Evolutionary conservation across 495 filamentous ascomycete genomes (phyloP).

Genomic region (Aspergillus nanangensis): DNA sequence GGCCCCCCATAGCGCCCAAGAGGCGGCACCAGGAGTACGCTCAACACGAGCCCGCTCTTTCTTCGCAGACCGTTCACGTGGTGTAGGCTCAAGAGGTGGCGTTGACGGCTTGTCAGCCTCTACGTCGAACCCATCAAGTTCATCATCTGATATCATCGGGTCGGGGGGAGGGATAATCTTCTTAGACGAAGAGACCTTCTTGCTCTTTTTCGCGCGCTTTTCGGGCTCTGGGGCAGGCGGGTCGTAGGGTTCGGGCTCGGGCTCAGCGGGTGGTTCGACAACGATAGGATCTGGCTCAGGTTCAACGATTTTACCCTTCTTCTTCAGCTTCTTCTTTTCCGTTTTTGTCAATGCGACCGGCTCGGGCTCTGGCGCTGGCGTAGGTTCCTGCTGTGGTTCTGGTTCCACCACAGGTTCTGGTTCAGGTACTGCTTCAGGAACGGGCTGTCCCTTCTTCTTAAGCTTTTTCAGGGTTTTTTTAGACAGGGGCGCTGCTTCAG

Average conservation of each 20-base stretch:
- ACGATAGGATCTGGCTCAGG: slow-evolving; percentile 10
- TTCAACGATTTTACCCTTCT: slow-evolving; percentile 25
- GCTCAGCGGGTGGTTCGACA: slow-evolving; percentile 19
- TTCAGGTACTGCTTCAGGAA: slow-evolving; percentile 8
- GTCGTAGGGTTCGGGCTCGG: slow-evolving; percentile 15
- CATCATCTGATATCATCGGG: slow-evolving; percentile 15
- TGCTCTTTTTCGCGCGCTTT: slow-evolving; percentile 18
- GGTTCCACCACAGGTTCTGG: slow-evolving; percentile 16
- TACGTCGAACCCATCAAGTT: slow-evolving; percentile 13
- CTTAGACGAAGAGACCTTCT: slow-evolving; percentile 9
- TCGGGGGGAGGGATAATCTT: slow-evolving; percentile 7
- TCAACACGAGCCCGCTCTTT: slow-evolving; percentile 58
- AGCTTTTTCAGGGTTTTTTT: slow-evolving; percentile 26
- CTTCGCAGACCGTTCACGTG: slow-evolving; percentile 43
- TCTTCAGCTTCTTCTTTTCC: slow-evolving; percentile 16
- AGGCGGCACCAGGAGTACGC: slow-evolving; percentile 38
- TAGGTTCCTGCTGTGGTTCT: slow-evolving; percentile 21
- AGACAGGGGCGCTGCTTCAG: slow-evolving; percentile 21
- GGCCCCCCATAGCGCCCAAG: slow-evolving; percentile 59
- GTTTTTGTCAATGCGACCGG: slow-evolving; percentile 14
- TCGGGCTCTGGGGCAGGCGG: slow-evolving; percentile 13
- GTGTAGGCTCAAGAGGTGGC: slow-evolving; percentile 47
- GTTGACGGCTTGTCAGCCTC: slow-evolving; percentile 40
- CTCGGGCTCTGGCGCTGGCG: slow-evolving; percentile 9
- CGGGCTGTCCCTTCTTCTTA: slow-evolving; percentile 1